A percentile compares a stretch with the other conserved stretches of the same genome.
Conservation (phyloP, 2,329 filamentous ascomycete genomes). For the Myriosclerotinia curreyana region DNA sequence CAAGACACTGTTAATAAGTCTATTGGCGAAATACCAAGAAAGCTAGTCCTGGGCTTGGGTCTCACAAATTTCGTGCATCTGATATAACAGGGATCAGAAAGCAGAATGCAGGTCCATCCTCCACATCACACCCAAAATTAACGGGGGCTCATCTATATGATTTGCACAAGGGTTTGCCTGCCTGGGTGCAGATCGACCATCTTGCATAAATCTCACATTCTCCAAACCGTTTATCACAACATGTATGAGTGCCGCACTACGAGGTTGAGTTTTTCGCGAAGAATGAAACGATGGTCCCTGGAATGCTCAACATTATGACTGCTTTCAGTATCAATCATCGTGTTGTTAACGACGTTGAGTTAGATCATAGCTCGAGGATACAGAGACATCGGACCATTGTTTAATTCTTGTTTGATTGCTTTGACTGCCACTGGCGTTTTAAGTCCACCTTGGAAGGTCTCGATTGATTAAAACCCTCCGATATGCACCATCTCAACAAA, state of each 20-base stretch:
- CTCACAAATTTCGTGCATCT: slow-evolving; percentile 23
- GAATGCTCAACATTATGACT: slow-evolving; percentile 17
- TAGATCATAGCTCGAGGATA: neutral
- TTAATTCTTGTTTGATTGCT: neutral
- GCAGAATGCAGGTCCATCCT: slow-evolving; percentile 10
- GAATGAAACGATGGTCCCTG: slow-evolving; percentile 15
- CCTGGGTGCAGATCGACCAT: slow-evolving; percentile 19
- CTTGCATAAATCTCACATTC: slow-evolving; percentile 18
- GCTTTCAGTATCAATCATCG: neutral
- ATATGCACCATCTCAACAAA: slow-evolving; percentile 6
- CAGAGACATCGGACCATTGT: slow-evolving; percentile 8
- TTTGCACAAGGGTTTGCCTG: slow-evolving; percentile 15
- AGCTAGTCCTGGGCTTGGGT: slow-evolving; percentile 4
- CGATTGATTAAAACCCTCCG: slow-evolving; percentile 1
- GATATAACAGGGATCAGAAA: slow-evolving; percentile 14
- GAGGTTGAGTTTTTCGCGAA: slow-evolving; percentile 13
- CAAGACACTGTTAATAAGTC: slow-evolving; percentile 20
- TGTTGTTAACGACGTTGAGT: neutral
- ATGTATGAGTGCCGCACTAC: neutral
- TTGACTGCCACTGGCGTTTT: slow-evolving; percentile 3
- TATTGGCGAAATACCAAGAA: slow-evolving; percentile 16
- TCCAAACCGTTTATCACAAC: slow-evolving; percentile 11
- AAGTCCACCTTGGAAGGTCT: neutral
- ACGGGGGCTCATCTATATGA: slow-evolving; percentile 3
- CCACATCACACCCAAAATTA: slow-evolving; percentile 2